These are phyloP conservation scores for Kalmusia sp. DNA, from an alignment of 2,329 filamentous ascomycete genomes.

Conservation along the genomic window DNA sequence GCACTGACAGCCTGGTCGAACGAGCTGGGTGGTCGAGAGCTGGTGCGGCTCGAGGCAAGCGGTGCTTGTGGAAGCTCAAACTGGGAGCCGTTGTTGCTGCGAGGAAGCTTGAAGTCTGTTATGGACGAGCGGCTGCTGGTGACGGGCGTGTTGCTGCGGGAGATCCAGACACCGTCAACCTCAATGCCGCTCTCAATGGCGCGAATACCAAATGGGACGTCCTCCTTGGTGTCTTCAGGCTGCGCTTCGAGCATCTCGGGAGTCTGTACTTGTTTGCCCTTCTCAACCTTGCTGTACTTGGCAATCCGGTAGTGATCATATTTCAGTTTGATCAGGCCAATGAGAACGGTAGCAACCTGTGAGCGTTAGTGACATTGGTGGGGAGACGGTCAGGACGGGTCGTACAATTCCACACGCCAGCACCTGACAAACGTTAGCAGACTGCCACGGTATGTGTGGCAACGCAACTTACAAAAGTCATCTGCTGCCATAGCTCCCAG, in stretches of 20 bases:
- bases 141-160: conserved; percentile 52
- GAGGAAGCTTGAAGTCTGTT: conserved; percentile 36
- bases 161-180: conserved; percentile 77
- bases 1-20: conserved; percentile 49
- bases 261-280: conserved; percentile 52
- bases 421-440: conserved; percentile 61
- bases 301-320: conserved; percentile 51
- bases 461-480: conserved; percentile 77
- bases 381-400: not conserved
- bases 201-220: conserved; percentile 84
- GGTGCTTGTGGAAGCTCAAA: conserved; percentile 40
- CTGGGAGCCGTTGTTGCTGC: conserved; percentile 40
- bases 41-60: conserved; percentile 42
- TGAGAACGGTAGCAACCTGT: conserved; percentile 68
- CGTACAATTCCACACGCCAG: conserved; percentile 73
- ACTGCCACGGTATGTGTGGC: not conserved
- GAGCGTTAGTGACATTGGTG: conserved; percentile 31
- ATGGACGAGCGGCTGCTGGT: conserved; percentile 46
- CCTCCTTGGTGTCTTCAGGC: conserved; percentile 63
- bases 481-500: conserved; percentile 87
- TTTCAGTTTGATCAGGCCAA: conserved; percentile 71
- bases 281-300: conserved; percentile 51
- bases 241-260: conserved; percentile 72
- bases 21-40: conserved; percentile 43
- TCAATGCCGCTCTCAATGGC: conserved; percentile 84